Conservation (phyloP, 345 rosid genomes). For the Lumnitzera littorea region DNA sequence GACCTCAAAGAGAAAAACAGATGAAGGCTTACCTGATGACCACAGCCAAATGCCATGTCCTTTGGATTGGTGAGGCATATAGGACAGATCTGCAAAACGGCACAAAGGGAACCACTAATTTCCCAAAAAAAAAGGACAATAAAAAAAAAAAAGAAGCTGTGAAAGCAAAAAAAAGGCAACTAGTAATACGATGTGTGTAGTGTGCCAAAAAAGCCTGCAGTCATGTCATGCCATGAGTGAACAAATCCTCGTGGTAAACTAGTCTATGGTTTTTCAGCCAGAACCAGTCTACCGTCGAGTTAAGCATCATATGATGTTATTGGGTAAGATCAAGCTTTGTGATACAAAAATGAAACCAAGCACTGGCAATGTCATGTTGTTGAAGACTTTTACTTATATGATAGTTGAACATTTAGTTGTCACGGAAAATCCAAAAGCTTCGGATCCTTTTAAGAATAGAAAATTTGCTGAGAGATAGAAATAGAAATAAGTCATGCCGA, state of each 20-base stretch:
- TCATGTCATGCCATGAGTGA: too few relatives aligned
- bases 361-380: too few relatives aligned
- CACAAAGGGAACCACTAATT: neutral
- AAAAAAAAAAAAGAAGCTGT: too few relatives aligned
- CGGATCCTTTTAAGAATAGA: neutral
- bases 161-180: neutral
- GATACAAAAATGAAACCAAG: too few relatives aligned
- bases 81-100: conserved; percentile 12
- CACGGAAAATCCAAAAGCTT: neutral
- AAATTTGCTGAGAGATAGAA: neutral
- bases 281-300: too few relatives aligned
- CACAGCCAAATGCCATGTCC: conserved; percentile 22
- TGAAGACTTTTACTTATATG: too few relatives aligned
- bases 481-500: neutral
- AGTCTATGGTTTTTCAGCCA: too few relatives aligned
- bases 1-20: neutral
- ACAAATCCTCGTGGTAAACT: too few relatives aligned
- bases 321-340: too few relatives aligned
- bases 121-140: neutral
- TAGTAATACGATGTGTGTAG: neutral
- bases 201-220: neutral
- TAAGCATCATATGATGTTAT: too few relatives aligned
- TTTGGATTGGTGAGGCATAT: conserved; percentile 17
- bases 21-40: conserved; percentile 13
- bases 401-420: too few relatives aligned